Conservation (phyloP, 164 flowering plant genomes). For the Kingdonia uniflora region DNA sequence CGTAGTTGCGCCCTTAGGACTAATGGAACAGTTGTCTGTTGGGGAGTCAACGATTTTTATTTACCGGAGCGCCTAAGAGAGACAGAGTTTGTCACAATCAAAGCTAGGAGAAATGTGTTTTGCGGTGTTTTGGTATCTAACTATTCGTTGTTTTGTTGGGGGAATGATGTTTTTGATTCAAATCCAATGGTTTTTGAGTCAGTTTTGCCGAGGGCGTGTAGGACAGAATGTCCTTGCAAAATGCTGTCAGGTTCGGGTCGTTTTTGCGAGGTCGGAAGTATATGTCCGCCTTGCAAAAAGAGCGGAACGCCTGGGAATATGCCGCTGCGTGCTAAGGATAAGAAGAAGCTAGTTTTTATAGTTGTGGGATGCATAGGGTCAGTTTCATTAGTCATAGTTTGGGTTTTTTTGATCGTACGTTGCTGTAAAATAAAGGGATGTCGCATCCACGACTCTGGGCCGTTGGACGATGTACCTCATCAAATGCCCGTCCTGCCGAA, state of each 20-base stretch:
- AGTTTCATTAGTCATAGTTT: constrained; percentile 13
- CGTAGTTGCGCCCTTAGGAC: constrained; percentile 42
- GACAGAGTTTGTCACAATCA: constrained; percentile 22
- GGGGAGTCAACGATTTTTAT: constrained; percentile 44
- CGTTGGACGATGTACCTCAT: constrained; percentile 24
- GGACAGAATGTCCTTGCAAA: constrained; percentile 23
- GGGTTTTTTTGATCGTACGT: constrained; percentile 20
- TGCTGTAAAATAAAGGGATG: constrained; percentile 25
- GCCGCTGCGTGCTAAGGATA: constrained; percentile 9
- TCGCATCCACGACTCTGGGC: constrained; percentile 76
- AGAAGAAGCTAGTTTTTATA: constrained; percentile 36
- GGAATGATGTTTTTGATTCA: constrained; percentile 17
- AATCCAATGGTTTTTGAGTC: constrained; percentile 22
- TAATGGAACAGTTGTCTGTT: constrained; percentile 48
- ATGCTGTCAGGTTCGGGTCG: constrained; percentile 11
- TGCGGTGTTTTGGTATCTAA: constrained; percentile 42
- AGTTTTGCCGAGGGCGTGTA: constrained; percentile 62
- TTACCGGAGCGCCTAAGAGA: constrained; percentile 29
- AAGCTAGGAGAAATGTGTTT: constrained; percentile 40
- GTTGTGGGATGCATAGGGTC: constrained; percentile 56
- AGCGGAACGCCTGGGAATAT: not conserved
- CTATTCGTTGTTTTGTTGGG: constrained; percentile 64
- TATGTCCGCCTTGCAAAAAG: constrained; percentile 28
- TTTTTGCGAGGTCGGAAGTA: constrained; percentile 25
- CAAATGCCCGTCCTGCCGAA: not conserved